Evolutionary conservation across 2,329 filamentous ascomycete species (phyloP), one percentile per base, ranked within the genome.

Genomic region (Ilyonectria destructans): DNA sequence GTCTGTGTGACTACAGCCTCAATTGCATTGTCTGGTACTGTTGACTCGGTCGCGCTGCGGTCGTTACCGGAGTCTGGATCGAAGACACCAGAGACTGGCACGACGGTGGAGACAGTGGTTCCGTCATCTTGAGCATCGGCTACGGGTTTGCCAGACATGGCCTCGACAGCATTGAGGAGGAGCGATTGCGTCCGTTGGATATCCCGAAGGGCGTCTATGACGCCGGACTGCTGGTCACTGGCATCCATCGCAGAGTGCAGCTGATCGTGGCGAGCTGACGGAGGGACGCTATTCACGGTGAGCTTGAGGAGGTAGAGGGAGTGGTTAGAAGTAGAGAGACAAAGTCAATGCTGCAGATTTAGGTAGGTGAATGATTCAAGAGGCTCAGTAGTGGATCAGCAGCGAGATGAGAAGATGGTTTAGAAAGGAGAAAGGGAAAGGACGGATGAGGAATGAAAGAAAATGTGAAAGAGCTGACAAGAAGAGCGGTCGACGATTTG

Each of bases 141-240:
- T 43, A 71, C 71, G 51, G 78, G 49, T 62, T 73, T 79, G 33
- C 80, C 77, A 40, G 80, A 77, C 13, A 85, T 69, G n/a, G 79
- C 74, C 51, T 85, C 80, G 29, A 86, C 74, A 4, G 81, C 81
- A 23, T 80, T 77, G 37, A 84, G 69, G 19, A 87, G 77, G 56
- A 82, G 79, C 12, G 79, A 71, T 69, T 86, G 85, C 17, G 79
- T 80, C 62, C 81, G 77, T 63, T 83, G 81, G 37, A 87, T 83
- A 57, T 84, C 79, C 43, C 79, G 80, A 62, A 85, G 75, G 37
- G 76, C 69, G 29, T 77, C 74, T 49, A 77, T 51, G 61, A 81
- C 65, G 19, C 70, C 71, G 26, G 69, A 43, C 49, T 76, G 71
- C 35, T 74, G 66, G 35, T 69, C 68, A 62, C 59, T 64, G 35